A percentile compares a stretch with the other conserved stretches of the same genome.
These are phyloP conservation scores for Pueraria montana DNA, from an alignment of 306 rosid genomes.

Conservation along the genomic window DNA sequence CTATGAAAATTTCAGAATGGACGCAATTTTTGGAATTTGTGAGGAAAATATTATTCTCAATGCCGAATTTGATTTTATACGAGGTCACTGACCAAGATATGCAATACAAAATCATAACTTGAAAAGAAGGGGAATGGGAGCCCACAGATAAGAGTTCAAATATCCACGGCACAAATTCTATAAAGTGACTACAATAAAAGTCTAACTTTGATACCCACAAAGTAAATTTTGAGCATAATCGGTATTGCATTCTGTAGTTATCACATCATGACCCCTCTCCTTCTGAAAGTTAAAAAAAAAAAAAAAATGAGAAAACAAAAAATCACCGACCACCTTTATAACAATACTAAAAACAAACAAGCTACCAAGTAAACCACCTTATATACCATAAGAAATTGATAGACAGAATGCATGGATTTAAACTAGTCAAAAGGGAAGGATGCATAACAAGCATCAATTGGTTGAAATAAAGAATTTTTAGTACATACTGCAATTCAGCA, in stretches of 20 bases:
- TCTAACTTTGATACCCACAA: conserved; percentile 33
- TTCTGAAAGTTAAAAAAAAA: conserved; percentile 55
- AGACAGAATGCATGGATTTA: not conserved
- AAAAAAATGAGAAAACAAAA: conserved; percentile 26
- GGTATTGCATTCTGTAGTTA: conserved; percentile 48
- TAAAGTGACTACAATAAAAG: conserved; percentile 17
- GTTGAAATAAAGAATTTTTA: not conserved
- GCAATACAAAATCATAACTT: conserved; percentile 37
- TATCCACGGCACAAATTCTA: conserved; percentile 21
- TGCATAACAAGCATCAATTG: not conserved
- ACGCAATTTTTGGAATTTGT: not conserved
- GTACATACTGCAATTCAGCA: conserved; percentile 24
- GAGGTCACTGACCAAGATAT: conserved; percentile 25
- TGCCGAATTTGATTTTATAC: not conserved
- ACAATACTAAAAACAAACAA: not conserved
- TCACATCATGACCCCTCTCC: conserved; percentile 59
- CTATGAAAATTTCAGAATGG: not conserved
- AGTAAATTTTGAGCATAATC: conserved; percentile 45
- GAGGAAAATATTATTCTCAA: conserved; percentile 19
- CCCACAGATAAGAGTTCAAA: not conserved
- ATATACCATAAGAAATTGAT: not conserved
- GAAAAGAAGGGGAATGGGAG: not conserved
- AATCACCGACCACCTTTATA: not conserved
- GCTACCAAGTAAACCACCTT: not conserved
- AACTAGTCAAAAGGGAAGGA: not conserved